These are phyloP conservation scores for Didymosphaeria variabile DNA, from an alignment of 2,329 filamentous ascomycete genomes.

Conservation along the genomic window DNA sequence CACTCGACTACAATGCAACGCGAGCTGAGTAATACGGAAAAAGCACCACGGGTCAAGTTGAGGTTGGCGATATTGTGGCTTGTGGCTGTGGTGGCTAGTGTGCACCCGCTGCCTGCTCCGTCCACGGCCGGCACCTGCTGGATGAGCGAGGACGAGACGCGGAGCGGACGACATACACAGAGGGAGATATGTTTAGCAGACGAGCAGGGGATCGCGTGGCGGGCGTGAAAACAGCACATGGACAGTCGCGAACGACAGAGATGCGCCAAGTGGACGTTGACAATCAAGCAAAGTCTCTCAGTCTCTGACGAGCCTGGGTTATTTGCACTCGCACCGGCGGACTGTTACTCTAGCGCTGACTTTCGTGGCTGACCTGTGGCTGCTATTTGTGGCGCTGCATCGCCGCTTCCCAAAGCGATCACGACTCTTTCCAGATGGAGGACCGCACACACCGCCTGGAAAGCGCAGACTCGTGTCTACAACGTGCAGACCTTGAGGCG, in stretches of 20 bases:
- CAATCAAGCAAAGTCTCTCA: too few relatives aligned
- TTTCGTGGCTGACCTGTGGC: background rate
- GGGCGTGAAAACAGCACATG: background rate
- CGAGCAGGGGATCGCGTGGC: background rate
- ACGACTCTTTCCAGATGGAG: constrained; percentile 3
- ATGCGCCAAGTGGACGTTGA: too few relatives aligned
- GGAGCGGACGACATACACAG: background rate
- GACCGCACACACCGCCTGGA: background rate
- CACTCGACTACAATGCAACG: background rate
- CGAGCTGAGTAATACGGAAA: constrained; percentile 12
- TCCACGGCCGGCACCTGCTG: constrained; percentile 12
- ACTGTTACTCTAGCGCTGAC: too few relatives aligned
- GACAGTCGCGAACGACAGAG: background rate
- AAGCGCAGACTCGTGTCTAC: background rate
- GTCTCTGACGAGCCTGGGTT: too few relatives aligned
- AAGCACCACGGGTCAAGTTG: background rate
- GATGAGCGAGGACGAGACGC: constrained; percentile 1
- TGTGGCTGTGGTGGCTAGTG: constrained; percentile 12
- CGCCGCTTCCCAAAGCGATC: constrained; percentile 18
- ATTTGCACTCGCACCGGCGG: too few relatives aligned
- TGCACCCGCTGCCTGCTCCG: background rate
- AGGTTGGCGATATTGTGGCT: background rate
- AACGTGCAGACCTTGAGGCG: background rate
- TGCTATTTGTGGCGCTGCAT: constrained; percentile 26
- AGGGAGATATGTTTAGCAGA: background rate